Evolutionary conservation across 192 early-diverging fungal genomes (phyloP).

Genomic region (Coemansia aciculifera): DNA sequence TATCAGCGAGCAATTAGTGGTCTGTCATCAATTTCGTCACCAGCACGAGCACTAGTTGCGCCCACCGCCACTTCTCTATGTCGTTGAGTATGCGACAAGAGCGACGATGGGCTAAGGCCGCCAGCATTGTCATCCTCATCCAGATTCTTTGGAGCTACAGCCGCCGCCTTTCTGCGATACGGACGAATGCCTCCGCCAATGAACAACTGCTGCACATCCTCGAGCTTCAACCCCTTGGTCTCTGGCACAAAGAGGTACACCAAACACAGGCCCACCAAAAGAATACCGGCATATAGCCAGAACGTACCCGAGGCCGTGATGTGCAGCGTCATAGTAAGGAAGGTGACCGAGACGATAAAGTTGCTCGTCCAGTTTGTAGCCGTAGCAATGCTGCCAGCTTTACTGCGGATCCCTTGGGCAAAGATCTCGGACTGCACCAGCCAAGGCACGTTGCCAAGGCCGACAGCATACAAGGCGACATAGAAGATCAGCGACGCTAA

Average conservation of each 20-base stretch:
- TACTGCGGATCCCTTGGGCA: constrained; percentile 52
- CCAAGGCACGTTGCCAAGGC: constrained; percentile 54
- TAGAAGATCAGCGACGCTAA: constrained; percentile 54
- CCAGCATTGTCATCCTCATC: constrained; percentile 2
- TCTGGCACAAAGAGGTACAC: constrained; percentile 47
- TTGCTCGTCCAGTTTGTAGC: constrained; percentile 54
- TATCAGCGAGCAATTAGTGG: neutral
- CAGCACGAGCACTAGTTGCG: constrained; percentile 8
- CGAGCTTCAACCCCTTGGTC: constrained; percentile 53
- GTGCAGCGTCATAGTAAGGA: constrained; percentile 52
- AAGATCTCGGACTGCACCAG: constrained; percentile 55
- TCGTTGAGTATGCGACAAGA: neutral
- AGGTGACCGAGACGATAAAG: constrained; percentile 51
- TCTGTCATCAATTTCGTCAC: constrained; percentile 2
- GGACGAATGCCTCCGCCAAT: constrained; percentile 10
- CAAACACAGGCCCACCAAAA: constrained; percentile 34
- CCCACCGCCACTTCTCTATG: neutral
- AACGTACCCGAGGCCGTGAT: constrained; percentile 55
- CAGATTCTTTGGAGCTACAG: constrained; percentile 1
- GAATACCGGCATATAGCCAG: constrained; percentile 54
- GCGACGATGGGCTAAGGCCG: neutral
- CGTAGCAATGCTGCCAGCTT: constrained; percentile 50
- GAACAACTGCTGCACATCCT: constrained; percentile 52
- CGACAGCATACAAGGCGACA: constrained; percentile 50
- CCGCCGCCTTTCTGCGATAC: constrained; percentile 11